phyloP scores from a whole-genome alignment of 306 rosid species.

The Quercus suber region DNA sequence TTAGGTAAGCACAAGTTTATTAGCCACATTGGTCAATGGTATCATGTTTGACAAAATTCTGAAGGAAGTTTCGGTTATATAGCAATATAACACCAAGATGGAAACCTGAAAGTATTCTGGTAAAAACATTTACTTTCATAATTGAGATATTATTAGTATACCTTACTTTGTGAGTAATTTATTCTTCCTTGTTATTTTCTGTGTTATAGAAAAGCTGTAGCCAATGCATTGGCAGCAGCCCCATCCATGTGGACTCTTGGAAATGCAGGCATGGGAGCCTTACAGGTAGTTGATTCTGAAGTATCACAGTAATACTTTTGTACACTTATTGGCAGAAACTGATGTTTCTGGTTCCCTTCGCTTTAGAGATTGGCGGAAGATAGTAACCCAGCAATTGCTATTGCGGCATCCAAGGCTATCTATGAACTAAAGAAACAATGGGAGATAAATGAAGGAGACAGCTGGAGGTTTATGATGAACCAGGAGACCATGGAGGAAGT shows the following conservation, averaged over 20 bases:
- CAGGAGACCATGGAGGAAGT: conserved; percentile 38
- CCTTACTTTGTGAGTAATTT: background rate
- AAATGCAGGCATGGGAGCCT: conserved; percentile 98
- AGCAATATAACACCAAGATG: background rate
- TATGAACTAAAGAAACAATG: conserved; percentile 93
- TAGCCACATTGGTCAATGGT: too few relatives aligned
- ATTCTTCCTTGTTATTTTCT: background rate
- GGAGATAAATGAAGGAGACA: conserved; percentile 91
- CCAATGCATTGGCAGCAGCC: conserved; percentile 86
- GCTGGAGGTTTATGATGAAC: conserved; percentile 84
- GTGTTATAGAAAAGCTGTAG: conserved; percentile 62
- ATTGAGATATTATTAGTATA: background rate
- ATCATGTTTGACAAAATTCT: background rate
- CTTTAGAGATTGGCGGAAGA: conserved; percentile 89
- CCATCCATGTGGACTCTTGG: conserved; percentile 99
- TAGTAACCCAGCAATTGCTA: conserved; percentile 74
- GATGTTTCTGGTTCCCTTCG: conserved; percentile 19
- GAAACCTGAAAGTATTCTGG: background rate
- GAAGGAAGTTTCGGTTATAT: background rate
- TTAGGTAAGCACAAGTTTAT: background rate
- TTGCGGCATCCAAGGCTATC: conserved; percentile 83
- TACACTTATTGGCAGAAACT: background rate
- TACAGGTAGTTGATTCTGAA: conserved; percentile 51
- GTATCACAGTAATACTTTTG: background rate
- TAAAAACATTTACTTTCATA: background rate